A percentile compares a stretch with the other conserved stretches of the same genome.
Evolutionary conservation across 179 eudicot genomes (phyloP).

Genomic region (Drosera spatulata): DNA sequence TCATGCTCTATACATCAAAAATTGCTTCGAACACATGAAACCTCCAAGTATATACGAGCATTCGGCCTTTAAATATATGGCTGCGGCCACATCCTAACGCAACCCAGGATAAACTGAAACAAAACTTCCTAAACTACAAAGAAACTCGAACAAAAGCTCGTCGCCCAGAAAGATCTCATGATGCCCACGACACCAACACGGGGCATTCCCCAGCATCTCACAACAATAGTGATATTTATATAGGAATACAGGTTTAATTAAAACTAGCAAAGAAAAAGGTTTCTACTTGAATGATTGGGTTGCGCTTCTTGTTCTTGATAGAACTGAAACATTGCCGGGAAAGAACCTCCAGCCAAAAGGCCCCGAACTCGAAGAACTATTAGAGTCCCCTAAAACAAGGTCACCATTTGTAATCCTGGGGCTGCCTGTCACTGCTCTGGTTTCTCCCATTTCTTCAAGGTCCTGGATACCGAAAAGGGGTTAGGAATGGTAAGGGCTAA

Average conservation of each 20-base stretch:
- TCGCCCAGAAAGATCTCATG: no score
- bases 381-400: constrained; percentile 19
- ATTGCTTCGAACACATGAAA: no score
- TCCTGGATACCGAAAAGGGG: constrained; percentile 21
- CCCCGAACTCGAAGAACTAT: constrained; percentile 17
- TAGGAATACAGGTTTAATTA: not conserved
- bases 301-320: constrained; percentile 52
- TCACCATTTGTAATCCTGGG: constrained; percentile 22
- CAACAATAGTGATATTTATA: not conserved
- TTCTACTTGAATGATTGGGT: constrained; percentile 15
- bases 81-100: no score
- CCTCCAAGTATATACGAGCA: no score
- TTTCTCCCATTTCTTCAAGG: constrained; percentile 23
- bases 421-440: constrained; percentile 10
- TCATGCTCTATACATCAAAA: no score
- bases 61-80: no score
- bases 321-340: constrained; percentile 29
- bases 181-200: not conserved
- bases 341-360: constrained; percentile 26
- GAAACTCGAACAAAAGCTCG: no score
- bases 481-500: not conserved
- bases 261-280: not conserved
- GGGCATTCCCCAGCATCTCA: not conserved
- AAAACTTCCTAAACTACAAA: no score
- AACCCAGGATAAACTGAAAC: no score